Evolutionary conservation across 345 rosid species (phyloP), one percentile per base, ranked within the genome.

Genomic region (Zanthoxylum bungeanum): DNA sequence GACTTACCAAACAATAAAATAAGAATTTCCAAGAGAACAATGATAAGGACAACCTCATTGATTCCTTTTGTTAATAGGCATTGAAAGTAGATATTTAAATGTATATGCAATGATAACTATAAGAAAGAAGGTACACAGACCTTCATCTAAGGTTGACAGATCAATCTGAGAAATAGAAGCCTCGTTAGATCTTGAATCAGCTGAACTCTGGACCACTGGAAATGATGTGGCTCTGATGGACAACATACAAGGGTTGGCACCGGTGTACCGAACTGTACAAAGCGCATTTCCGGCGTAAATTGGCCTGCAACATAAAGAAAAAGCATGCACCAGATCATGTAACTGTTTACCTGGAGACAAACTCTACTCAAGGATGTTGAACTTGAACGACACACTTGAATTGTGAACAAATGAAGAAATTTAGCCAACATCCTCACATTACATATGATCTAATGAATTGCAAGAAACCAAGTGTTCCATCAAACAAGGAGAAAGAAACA

Each of bases 201-300:
- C 71, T 7, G 74, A 50, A 21, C 60, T 14, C 34, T 73, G 68
- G 14, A 85, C 77, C 30, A 81, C 80, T 5, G 93, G 86, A 79
- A 93, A 95, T 9, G 98, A 89, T 60, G 98, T 89, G 11, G 93
- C 60, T 87, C 99, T 83, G 68, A 95, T 75, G 39, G 93, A 83
- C 84, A 95, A 77, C 80, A 95, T 53, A 77, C 99, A 95, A 73
- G 99, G 99, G 46, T 75, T 71, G 0, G 58, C 74, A 77, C 99
- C 99, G 56, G 84, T 84, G 68, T 95, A 95, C 67, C 77, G 83
- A 63, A 93, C 93, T 46, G 88, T 86, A 79, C 93, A 92, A 49
- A 95, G 90, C 3, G 97, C 99, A 77, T 95, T 95, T 81, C 99
- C 99, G 11, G 99, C 99, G 84, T 93, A 95, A 73, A 95, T 93